Evolutionary conservation across 2,329 filamentous ascomycete species (phyloP), one percentile per base, ranked within the genome.

Genomic region (Fusarium sp.): DNA sequence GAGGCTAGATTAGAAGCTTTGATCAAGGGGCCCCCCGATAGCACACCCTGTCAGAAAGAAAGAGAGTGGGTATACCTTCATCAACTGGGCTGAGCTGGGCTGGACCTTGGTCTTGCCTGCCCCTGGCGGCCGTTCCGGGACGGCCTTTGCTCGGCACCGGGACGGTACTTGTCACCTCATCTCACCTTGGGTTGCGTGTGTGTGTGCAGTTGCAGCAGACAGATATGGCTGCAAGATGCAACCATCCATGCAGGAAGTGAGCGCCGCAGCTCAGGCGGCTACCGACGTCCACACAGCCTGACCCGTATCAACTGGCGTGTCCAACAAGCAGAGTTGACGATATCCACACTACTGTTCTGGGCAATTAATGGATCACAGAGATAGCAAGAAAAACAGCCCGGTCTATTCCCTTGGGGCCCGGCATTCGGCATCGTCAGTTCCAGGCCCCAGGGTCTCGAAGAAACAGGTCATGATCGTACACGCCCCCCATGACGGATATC

Each of bases 91-190:
- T 52, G 45, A 24, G 16, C 20, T 45, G 40, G 40, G 20, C 40
- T 45, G 11, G 40, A 9, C 16, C 38, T 42, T 20, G 40, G n/a
- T 18, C 24, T 50, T 13, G 24, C 61, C 57, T 54, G 45, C 47
- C 47, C 47, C 24, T 56, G 72, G 64, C 73, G 71, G 76, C 72
- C 62, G 73, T 72, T 75, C 76, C 76, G 69, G 62, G 62, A 69
- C 68, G 71, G 75, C 65, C 66, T 73, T 74, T 70, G 68, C 65
- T 74, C 72, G 72, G 72, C 71, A 72, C 72, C 74, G 72, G 67
- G 54, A 76, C 76, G 70, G 76, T 75, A 77, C 74, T 76, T 73
- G 66, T 78, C 76, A 78, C 64, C 71, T 71, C 72, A 74, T 38
- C 38, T 57, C 31, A 20, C 10, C 11, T 42, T 42, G 38, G 38